Evolutionary conservation across 352 stramenopile species (phyloP).

Genomic region (Pythium grandisporangium): DNA sequence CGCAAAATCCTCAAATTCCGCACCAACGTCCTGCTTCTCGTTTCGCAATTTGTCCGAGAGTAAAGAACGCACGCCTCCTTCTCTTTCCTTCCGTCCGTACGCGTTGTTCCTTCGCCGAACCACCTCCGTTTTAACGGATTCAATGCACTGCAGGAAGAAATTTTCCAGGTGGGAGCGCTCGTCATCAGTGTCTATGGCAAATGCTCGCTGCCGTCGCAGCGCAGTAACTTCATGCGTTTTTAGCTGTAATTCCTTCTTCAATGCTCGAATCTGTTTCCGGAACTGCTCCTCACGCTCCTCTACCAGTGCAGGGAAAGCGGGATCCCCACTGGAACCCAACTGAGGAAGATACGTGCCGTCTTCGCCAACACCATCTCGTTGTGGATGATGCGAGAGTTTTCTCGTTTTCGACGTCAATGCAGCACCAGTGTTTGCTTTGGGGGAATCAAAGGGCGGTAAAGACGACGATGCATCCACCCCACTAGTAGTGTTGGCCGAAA

Average conservation of each 20-base stretch:
- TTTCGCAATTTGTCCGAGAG: constrained; percentile 19
- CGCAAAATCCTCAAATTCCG: constrained; percentile 65
- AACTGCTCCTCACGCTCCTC: constrained; percentile 67
- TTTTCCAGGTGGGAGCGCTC: constrained; percentile 46
- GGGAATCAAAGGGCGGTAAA: constrained; percentile 32
- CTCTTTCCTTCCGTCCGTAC: constrained; percentile 13
- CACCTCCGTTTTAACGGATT: constrained; percentile 75
- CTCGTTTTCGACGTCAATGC: constrained; percentile 1
- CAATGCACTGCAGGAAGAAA: constrained; percentile 79
- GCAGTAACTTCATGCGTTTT: constrained; percentile 43
- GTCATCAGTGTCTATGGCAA: constrained; percentile 16
- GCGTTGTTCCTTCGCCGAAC: constrained; percentile 20
- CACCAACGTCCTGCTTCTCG: constrained; percentile 19
- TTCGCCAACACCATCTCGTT: not conserved
- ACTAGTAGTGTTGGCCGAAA: constrained; percentile 23
- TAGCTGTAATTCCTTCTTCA: constrained; percentile 63
- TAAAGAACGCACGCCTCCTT: constrained; percentile 4
- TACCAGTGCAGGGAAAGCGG: constrained; percentile 5
- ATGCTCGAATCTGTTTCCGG: constrained; percentile 45
- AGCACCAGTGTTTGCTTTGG: not conserved
- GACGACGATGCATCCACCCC: constrained; percentile 16
- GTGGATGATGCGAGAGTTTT: too few relatives aligned
- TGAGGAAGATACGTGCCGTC: constrained; percentile 1
- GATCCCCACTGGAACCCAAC: constrained; percentile 1
- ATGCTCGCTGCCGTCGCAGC: constrained; percentile 26